These are phyloP conservation scores for Claviceps citrina DNA, from an alignment of 2,329 filamentous ascomycete species.

Conservation along the genomic window DNA sequence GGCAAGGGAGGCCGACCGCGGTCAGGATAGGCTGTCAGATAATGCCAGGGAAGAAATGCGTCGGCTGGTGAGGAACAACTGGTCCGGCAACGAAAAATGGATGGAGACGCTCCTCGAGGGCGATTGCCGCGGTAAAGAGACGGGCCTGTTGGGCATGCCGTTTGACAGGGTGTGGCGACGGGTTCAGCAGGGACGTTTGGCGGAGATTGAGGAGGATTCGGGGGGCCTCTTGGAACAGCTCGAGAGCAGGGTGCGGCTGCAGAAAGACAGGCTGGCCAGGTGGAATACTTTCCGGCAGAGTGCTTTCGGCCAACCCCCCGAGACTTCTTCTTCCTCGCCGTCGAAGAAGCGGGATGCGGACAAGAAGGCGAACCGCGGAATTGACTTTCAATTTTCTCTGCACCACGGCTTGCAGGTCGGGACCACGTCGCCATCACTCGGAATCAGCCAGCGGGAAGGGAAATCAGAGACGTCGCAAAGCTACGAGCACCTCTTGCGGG, in stretches of 20 bases:
- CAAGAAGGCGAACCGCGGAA: constrained; percentile 20
- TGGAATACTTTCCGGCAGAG: constrained; percentile 55
- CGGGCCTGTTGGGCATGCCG: constrained; percentile 47
- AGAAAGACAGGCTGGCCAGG: constrained; percentile 51
- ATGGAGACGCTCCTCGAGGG: constrained; percentile 55
- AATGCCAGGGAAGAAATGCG: constrained; percentile 35
- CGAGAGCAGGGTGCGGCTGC: constrained; percentile 49
- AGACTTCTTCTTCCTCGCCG: constrained; percentile 9
- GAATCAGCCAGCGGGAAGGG: constrained; percentile 12
- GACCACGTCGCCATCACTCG: constrained; percentile 12
- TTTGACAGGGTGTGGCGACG: constrained; percentile 60
- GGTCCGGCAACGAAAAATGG: constrained; percentile 65
- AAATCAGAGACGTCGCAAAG: constrained; percentile 20
- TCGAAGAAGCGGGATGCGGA: constrained; percentile 12
- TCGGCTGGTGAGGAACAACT: constrained; percentile 52
- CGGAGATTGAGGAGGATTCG: constrained; percentile 37
- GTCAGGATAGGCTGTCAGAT: constrained; percentile 22
- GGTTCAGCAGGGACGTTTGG: constrained; percentile 42
- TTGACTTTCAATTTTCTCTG: constrained; percentile 38
- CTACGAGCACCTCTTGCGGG: constrained; percentile 28
- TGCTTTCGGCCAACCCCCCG: constrained; percentile 23
- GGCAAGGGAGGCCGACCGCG: constrained; percentile 13
- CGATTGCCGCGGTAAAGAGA: constrained; percentile 39
- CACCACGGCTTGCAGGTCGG: constrained; percentile 35
- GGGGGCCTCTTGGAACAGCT: constrained; percentile 53